Percentiles rank a stretch among this genome's conserved stretches.
Evolutionary conservation across 2,329 filamentous ascomycete species (phyloP).

Genomic region (Exophiala spinifera): DNA sequence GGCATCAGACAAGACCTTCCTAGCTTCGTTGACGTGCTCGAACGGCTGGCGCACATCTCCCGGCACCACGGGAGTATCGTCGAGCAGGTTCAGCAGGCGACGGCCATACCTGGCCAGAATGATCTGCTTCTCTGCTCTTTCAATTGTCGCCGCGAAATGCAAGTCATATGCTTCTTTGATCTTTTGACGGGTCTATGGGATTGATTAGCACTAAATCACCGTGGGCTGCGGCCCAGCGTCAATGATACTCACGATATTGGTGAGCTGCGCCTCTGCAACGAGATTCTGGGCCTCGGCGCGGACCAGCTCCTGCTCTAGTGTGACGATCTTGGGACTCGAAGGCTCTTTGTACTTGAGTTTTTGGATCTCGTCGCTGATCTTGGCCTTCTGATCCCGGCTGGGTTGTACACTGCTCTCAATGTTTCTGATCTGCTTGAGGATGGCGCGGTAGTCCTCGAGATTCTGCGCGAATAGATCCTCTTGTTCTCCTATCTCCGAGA

Average conservation of each 20-base stretch:
- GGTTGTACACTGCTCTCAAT: conserved; percentile 95
- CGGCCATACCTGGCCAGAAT: conserved; percentile 89
- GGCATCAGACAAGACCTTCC: conserved; percentile 86
- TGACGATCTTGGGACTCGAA: conserved; percentile 73
- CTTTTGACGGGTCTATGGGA: conserved; percentile 78
- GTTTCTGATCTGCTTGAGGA: conserved; percentile 90
- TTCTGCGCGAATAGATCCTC: conserved; percentile 84
- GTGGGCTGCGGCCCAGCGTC: not conserved
- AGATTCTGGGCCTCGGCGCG: conserved; percentile 92
- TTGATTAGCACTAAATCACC: conserved; percentile 4
- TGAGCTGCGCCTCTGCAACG: conserved; percentile 93
- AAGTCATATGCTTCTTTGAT: conserved; percentile 90
- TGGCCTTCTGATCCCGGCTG: conserved; percentile 78
- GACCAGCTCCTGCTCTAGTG: conserved; percentile 93
- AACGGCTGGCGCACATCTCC: conserved; percentile 75
- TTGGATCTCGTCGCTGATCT: conserved; percentile 89
- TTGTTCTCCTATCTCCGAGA: conserved; percentile 90
- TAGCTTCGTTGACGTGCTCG: conserved; percentile 62
- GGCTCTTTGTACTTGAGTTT: conserved; percentile 91
- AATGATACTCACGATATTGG: conserved; percentile 72
- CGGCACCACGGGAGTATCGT: conserved; percentile 85
- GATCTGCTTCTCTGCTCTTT: conserved; percentile 94
- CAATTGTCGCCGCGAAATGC: conserved; percentile 86
- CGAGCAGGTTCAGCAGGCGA: conserved; percentile 77
- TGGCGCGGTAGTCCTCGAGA: conserved; percentile 75